These are phyloP conservation scores for Plectosphaerella plurivora DNA, from an alignment of 2,329 filamentous ascomycete species.

Conservation along the genomic window DNA sequence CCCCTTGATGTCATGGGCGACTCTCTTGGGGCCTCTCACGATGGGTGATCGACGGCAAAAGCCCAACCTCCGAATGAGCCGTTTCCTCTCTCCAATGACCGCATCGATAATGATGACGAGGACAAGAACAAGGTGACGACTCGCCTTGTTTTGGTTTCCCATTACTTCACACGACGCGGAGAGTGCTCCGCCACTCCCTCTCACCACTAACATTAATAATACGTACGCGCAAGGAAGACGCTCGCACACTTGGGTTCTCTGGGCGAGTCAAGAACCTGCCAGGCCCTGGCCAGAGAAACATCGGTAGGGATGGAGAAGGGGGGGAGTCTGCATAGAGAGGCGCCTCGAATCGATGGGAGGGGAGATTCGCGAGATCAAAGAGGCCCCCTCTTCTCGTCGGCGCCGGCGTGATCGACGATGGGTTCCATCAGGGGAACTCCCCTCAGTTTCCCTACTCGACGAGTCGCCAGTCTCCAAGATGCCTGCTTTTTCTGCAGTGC, in stretches of 20 bases:
- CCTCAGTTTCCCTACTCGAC: background rate
- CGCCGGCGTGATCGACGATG: background rate
- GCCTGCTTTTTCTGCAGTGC: too few species aligned
- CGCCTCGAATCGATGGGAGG: background rate
- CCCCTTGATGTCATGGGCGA: too few species aligned
- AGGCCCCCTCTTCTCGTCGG: background rate
- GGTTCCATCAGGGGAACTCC: background rate
- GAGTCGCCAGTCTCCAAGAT: too few species aligned
- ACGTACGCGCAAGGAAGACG: background rate
- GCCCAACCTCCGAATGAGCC: too few species aligned
- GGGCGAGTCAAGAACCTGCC: background rate
- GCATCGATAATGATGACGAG: too few species aligned
- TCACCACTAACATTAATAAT: background rate
- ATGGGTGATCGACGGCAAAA: too few species aligned
- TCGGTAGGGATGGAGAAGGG: background rate
- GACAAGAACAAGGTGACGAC: too few species aligned
- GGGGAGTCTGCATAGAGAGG: background rate
- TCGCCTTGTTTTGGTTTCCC: too few species aligned
- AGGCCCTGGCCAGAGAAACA: background rate
- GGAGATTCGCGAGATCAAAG: background rate
- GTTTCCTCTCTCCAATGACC: too few species aligned
- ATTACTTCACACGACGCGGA: background rate
- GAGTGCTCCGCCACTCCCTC: background rate
- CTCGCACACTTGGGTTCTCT: background rate
- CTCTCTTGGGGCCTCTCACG: too few species aligned